Evolutionary conservation across 495 filamentous ascomycete species (phyloP).

Genomic region (Penicillium flavigenum): DNA sequence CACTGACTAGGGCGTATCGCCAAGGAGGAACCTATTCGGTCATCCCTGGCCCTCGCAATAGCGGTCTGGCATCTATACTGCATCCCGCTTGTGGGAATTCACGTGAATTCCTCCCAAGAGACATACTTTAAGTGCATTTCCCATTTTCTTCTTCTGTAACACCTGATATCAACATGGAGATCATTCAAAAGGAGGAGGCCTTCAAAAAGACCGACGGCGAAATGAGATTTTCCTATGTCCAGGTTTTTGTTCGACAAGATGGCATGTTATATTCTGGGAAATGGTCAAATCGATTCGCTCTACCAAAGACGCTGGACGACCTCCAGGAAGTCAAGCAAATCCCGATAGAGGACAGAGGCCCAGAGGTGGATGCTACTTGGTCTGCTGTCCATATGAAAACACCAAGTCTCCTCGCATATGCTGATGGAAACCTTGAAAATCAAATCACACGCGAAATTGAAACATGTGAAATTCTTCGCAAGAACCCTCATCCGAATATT

Average conservation of each 20-base stretch:
- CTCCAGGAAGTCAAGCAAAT: background rate
- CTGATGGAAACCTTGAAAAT: background rate
- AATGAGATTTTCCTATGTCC: background rate
- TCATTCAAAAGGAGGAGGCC: background rate
- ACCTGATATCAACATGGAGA: background rate
- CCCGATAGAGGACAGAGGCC: background rate
- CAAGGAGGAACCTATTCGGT: too few species aligned
- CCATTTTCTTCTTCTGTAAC: background rate
- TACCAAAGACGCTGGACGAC: background rate
- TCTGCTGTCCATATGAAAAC: background rate
- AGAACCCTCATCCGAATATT: background rate
- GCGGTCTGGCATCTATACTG: too few species aligned
- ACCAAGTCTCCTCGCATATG: background rate
- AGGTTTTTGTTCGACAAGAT: background rate
- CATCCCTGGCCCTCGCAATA: too few species aligned
- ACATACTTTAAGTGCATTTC: too few species aligned
- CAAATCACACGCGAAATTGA: background rate
- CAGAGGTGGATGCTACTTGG: background rate
- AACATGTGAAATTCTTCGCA: background rate
- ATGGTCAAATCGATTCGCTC: background rate
- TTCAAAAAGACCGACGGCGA: background rate
- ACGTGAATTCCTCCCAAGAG: too few species aligned
- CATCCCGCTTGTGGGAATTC: too few species aligned
- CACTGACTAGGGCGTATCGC: too few species aligned
- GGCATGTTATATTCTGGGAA: background rate